Evolutionary conservation across 177 flowering plant species (phyloP), one percentile per base, ranked within the genome.

Genomic region (Tripterygium wilfordii): DNA sequence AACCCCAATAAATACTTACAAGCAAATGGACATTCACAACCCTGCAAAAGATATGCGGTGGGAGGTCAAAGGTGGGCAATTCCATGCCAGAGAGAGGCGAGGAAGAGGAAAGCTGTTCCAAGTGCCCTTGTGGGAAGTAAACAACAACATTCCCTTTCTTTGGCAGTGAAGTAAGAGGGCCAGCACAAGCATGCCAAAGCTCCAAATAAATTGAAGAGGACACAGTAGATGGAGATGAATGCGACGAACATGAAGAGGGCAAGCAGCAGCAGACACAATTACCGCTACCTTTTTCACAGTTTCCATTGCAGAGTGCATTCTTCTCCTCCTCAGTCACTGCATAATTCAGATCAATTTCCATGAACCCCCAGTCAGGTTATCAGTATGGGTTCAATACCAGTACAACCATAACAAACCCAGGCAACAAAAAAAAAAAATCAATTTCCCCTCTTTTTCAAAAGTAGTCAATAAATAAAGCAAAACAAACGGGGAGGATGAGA

Each of bases 131-230:
- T 28, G 98, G 98, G 68, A 88, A 85, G 63, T 91, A 91, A 15
- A 85, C 92, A 60, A 91, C 96, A 29, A 76, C 71, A 73, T 78
- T 69, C 36, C 95, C 96, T 64, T 78, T 85, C 68, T 72, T 83
- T 32, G 96, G 98, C 36, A 88, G 70, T 8, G 80, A 78, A 37
- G 78, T 80, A 39, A 81, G 78, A 47, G 95, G 95, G 15, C 98
- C 96, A 75, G 96, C 95, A 74, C 96, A 85, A 43, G 96, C 98
- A 66, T 85, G 89, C 98, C 98, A 91, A 14, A 91, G 80, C 78
- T 85, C 95, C 71, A 71, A 58, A 53, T 67, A 88, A 23, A 76
- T 76, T 37, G 88, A 68, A 28, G 88, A 77, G 48, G 75, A 38
- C n/a, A 35, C 42, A 50, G 62, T 54, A 36, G 72, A 35, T 36